Evolutionary conservation across 2,329 filamentous ascomycete species (phyloP).

Genomic region (Aspergillus sp.): DNA sequence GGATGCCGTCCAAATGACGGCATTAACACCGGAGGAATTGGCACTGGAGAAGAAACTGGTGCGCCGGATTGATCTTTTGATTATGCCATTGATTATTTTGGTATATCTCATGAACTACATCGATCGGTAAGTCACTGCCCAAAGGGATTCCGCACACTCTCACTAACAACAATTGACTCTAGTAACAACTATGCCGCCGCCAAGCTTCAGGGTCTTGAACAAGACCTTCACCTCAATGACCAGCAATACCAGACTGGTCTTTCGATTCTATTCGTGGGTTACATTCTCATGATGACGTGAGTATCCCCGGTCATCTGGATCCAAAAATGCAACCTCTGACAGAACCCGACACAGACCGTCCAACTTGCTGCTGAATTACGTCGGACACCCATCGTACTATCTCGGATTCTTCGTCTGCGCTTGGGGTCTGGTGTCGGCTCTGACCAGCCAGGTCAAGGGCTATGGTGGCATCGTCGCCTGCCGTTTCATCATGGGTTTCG

Average conservation of each 20-base stretch:
- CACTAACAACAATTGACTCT: not conserved
- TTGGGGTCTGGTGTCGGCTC: slow-evolving; percentile 34
- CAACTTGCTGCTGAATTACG: slow-evolving; percentile 28
- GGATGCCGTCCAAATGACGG: slow-evolving; percentile 1
- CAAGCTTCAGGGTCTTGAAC: slow-evolving; percentile 27
- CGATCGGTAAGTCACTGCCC: slow-evolving; percentile 27
- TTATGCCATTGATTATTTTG: slow-evolving; percentile 37
- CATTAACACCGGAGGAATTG: slow-evolving; percentile 22
- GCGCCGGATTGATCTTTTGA: slow-evolving; percentile 29
- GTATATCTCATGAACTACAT: slow-evolving; percentile 42
- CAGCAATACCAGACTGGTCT: slow-evolving; percentile 28
- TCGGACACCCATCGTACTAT: slow-evolving; percentile 28
- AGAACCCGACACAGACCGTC: slow-evolving; percentile 20
- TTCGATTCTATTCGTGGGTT: slow-evolving; percentile 31
- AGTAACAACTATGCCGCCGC: slow-evolving; percentile 36
- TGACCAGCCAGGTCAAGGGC: slow-evolving; percentile 30
- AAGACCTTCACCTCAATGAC: slow-evolving; percentile 24
- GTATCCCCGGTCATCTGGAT: not conserved
- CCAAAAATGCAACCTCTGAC: not conserved
- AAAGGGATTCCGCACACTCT: not conserved
- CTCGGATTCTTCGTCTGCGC: slow-evolving; percentile 31
- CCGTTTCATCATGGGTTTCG: slow-evolving; percentile 37
- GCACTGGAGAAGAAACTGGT: slow-evolving; percentile 32
- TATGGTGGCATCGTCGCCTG: slow-evolving; percentile 30
- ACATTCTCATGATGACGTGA: slow-evolving; percentile 20